Percentiles rank a stretch among this genome's conserved stretches.
Conservation (phyloP, 2,329 filamentous ascomycete species). For the Dothidotthia symphoricarpi region DNA sequence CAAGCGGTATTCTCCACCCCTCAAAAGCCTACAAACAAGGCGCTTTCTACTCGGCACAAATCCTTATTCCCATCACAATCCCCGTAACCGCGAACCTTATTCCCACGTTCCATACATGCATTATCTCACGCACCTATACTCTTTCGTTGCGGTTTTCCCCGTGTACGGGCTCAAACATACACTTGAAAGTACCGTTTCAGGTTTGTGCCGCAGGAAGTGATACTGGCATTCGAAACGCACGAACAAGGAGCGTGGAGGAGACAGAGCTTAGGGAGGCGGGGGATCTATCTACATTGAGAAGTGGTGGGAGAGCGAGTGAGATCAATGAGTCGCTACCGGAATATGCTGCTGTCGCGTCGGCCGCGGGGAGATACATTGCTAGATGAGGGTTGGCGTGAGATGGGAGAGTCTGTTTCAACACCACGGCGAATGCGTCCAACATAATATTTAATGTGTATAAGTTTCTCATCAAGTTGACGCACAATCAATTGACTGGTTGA, state of each 20-base stretch:
- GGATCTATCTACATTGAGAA: conserved; percentile 39
- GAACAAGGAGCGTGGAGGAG: conserved; percentile 31
- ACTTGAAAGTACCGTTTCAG: conserved; percentile 49
- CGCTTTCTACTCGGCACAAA: conserved; percentile 60
- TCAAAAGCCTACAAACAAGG: conserved; percentile 47
- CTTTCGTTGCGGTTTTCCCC: conserved; percentile 60
- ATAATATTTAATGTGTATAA: no score
- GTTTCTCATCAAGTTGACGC: no score
- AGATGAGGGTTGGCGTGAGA: no score
- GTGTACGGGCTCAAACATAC: conserved; percentile 34
- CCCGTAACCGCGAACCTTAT: conserved; percentile 62
- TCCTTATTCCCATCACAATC: conserved; percentile 63
- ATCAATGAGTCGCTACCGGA: no score
- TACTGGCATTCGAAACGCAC: conserved; percentile 34
- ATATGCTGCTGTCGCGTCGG: no score
- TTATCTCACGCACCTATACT: conserved; percentile 62
- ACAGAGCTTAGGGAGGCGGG: conserved; percentile 26
- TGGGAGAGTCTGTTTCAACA: no score
- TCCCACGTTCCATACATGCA: conserved; percentile 69
- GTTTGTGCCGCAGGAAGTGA: conserved; percentile 43
- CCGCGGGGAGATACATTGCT: no score
- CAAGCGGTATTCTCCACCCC: conserved; percentile 33
- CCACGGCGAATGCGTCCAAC: no score
- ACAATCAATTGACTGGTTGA: no score
- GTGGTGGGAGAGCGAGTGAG: conserved; percentile 2